phyloP scores from a whole-genome alignment of 1,284 basidiomycete genomes.

The Fistulina hepatica region DNA sequence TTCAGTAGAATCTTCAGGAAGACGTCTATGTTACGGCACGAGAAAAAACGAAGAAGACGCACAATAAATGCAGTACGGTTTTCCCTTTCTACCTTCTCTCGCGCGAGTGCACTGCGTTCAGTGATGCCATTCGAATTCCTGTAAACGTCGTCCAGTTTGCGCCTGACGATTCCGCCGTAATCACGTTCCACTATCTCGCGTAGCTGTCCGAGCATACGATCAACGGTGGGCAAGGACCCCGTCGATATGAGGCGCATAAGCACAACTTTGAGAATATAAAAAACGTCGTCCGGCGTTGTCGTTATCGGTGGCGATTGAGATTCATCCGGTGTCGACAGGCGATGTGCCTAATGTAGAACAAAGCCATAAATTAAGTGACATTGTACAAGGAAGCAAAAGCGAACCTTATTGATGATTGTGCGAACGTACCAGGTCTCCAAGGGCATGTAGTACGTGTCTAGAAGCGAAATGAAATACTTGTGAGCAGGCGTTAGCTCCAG shows the following conservation, averaged over 20 bases:
- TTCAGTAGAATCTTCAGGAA: conserved; percentile 67
- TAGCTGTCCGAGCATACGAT: conserved; percentile 50
- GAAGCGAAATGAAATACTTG: conserved; percentile 54
- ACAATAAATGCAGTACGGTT: conserved; percentile 73
- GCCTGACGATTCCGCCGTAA: conserved; percentile 67
- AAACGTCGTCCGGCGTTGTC: conserved; percentile 84
- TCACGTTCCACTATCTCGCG: conserved; percentile 71
- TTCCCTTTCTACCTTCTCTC: conserved; percentile 68
- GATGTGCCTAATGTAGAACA: conserved; percentile 52
- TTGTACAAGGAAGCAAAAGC: conserved; percentile 7
- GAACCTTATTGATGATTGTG: conserved; percentile 79
- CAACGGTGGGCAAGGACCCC: conserved; percentile 52
- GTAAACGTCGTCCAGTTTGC: conserved; percentile 84
- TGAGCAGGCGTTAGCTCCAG: conserved; percentile 48
- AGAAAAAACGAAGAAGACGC: conserved; percentile 26
- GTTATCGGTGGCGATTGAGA: conserved; percentile 53
- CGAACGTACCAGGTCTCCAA: conserved; percentile 90
- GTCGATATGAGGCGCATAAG: conserved; percentile 66
- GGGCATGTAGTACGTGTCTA: conserved; percentile 73
- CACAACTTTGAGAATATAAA: conserved; percentile 85
- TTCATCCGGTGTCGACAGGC: conserved; percentile 54
- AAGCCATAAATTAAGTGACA: conserved; percentile 6
- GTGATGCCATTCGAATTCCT: conserved; percentile 32
- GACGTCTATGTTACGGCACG: background rate
- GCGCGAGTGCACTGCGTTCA: conserved; percentile 35